Evolutionary conservation across 2,329 filamentous ascomycete species (phyloP).

Genomic region (Colletotrichum tropicicola): DNA sequence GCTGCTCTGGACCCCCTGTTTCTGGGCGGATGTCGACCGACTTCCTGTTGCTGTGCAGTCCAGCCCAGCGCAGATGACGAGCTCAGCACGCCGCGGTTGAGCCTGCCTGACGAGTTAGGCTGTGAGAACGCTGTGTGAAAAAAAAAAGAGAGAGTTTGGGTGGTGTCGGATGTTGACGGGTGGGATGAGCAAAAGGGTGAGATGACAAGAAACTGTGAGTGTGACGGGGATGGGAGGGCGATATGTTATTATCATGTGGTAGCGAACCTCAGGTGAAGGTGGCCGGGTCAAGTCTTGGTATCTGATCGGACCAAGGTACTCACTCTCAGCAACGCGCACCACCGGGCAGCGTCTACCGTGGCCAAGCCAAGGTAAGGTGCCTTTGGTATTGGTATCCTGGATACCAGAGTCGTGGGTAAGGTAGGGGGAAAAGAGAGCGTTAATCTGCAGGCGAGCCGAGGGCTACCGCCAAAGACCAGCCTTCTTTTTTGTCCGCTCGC

Average conservation of each 20-base stretch:
- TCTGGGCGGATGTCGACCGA: no score
- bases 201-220: constrained; percentile 30
- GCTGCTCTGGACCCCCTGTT: no score
- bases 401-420: no score
- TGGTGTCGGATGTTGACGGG: constrained; percentile 25
- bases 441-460: neutral
- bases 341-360: no score
- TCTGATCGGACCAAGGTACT: constrained; percentile 17
- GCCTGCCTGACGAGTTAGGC: constrained; percentile 24
- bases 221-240: constrained; percentile 6
- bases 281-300: constrained; percentile 12
- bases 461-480: neutral
- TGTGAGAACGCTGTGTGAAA: neutral
- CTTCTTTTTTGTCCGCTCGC: neutral
- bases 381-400: no score
- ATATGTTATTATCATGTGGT: constrained; percentile 27
- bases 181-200: constrained; percentile 27
- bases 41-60: no score
- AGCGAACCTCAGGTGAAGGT: constrained; percentile 21
- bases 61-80: no score
- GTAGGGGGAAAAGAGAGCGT: neutral
- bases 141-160: constrained; percentile 12
- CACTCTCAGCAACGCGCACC: no score
- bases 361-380: neutral
- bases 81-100: neutral